Conservation (phyloP, 345 rosid genomes). For the Dovyalis caffra region DNA sequence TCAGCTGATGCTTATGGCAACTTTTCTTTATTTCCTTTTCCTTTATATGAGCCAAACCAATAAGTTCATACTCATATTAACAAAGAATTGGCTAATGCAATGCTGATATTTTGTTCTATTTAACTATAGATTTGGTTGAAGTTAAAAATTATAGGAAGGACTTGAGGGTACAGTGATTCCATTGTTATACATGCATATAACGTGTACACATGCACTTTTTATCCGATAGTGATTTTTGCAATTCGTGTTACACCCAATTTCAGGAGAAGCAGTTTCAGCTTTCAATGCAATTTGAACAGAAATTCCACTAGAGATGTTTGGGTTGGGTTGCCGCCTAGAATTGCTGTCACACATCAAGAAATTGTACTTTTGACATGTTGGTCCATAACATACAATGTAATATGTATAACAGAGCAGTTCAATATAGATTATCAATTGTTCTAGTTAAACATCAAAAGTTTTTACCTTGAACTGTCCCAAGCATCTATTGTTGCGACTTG, state of each 20-base stretch:
- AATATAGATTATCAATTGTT: neutral
- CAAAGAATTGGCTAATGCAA: neutral
- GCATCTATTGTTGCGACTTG: neutral
- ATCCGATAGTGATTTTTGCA: neutral
- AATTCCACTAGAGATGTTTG: neutral
- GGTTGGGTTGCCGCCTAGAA: neutral
- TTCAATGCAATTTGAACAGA: neutral
- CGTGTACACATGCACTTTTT: neutral
- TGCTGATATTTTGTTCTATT: neutral
- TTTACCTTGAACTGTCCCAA: neutral
- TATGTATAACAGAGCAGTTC: neutral
- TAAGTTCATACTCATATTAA: neutral
- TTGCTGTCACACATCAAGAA: neutral
- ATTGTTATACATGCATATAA: no score
- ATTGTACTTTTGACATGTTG: neutral
- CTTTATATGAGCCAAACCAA: neutral
- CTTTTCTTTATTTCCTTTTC: no score
- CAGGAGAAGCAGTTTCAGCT: conserved; percentile 18
- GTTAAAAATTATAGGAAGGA: no score
- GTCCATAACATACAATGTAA: neutral
- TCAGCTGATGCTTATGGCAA: neutral
- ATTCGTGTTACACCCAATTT: conserved; percentile 2
- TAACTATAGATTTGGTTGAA: neutral
- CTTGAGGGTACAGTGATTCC: neutral
- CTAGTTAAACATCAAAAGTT: neutral